Base-by-base conservation (phyloP, 352 stramenopile genomes). In the Globisporangium alternatum region DNA sequence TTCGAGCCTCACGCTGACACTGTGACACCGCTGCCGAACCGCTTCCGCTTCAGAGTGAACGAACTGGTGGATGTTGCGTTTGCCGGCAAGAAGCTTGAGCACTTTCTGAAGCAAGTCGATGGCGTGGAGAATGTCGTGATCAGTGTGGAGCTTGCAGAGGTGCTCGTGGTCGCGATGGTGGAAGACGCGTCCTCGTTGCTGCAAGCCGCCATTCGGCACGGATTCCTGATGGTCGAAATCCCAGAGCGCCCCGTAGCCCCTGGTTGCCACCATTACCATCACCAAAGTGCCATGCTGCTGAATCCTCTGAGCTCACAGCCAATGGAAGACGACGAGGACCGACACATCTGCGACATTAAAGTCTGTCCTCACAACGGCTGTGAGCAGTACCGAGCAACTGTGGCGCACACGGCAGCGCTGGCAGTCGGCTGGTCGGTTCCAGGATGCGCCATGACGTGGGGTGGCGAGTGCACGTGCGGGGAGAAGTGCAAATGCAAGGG, bases 361-460 rank as follows among this genome's bases (percentile, higher is more conserved):
- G 67, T 78, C 19, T 95, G 84, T 53, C 71, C 80, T 17, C 80
- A 81, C 28, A 91, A 83, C 66, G 79, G 74, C 31, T 95, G 86
- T 64, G 68, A 76, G 41, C 82, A 88, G 57, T 95, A 95, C 65
- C 86, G 83, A 65, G 85, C 75, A 2, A 91, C 80, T 1, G 72
- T 95, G 49, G 86, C 86, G 6, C 86, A 95, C 57, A 89, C 84
- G 3, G 86, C 86, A 8, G 86, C 86, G 5, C 65, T 93, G 5
- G 86, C 86, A 33, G 71, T 93, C 35, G 86, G 86, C 2, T 95
- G 86, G 86, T 69, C 78, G 6, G 81, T 95, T 5, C 82, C 86
- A 47, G 86, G 86, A 0, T 95, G 86, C 52, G 86, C 78, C 3
- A 95, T 95, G 86, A 74, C 76, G 1, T 86, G 71, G 69, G 86